Conservation (phyloP, 208 protist genomes). For the Histomonas meleagridis region DNA sequence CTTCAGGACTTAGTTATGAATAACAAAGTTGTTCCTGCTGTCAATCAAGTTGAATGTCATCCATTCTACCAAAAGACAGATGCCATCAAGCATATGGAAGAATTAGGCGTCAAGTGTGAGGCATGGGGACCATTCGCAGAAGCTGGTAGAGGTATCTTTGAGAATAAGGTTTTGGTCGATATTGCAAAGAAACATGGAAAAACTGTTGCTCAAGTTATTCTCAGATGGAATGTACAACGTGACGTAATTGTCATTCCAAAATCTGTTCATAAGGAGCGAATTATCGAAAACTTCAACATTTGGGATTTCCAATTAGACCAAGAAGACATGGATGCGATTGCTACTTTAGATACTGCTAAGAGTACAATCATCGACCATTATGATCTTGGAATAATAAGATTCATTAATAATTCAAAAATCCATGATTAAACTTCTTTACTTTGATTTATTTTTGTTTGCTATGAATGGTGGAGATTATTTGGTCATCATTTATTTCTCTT, state of each 20-base stretch:
- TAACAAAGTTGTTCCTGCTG: neutral
- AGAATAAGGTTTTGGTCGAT: neutral
- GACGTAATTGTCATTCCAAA: neutral
- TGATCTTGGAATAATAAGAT: too few species aligned
- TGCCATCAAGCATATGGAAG: constrained; percentile 34
- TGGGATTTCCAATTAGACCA: neutral
- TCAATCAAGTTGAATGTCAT: constrained; percentile 30
- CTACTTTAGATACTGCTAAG: constrained; percentile 44
- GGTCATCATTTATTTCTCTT: too few species aligned
- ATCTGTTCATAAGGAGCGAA: neutral
- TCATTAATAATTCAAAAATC: too few species aligned
- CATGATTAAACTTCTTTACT: too few species aligned
- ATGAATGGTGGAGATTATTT: too few species aligned
- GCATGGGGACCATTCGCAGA: constrained; percentile 44
- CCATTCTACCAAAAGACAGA: constrained; percentile 42
- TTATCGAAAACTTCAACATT: constrained; percentile 7
- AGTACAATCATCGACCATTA: too few species aligned
- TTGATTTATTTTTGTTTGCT: too few species aligned
- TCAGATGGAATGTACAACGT: neutral
- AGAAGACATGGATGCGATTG: constrained; percentile 36
- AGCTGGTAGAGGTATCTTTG: neutral
- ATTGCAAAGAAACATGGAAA: neutral
- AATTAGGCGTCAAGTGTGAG: constrained; percentile 25
- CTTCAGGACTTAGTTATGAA: neutral
- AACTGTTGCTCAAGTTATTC: neutral